phyloP scores from a whole-genome alignment of 2,329 filamentous ascomycete species.

The Microdochium bolleyi region DNA sequence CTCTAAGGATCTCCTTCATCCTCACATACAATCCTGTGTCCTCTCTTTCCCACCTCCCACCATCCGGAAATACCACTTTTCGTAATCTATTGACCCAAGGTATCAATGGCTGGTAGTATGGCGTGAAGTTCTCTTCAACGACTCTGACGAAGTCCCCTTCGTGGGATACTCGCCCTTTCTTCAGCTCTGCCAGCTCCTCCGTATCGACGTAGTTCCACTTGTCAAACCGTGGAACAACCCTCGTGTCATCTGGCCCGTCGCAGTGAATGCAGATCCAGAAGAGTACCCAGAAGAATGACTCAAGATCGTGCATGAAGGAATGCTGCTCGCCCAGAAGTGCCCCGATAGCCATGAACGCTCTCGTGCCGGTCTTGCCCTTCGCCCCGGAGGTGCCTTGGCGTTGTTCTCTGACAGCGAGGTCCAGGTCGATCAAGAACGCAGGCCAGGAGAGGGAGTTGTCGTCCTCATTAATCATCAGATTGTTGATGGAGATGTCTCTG shows the following conservation, averaged over 20 bases:
- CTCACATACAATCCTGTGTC: conserved; percentile 9
- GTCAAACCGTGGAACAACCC: conserved; percentile 17
- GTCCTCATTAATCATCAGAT: conserved; percentile 32
- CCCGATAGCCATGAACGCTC: conserved; percentile 28
- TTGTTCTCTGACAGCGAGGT: conserved; percentile 16
- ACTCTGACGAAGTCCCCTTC: conserved; percentile 12
- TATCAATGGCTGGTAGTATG: conserved; percentile 26
- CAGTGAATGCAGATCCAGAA: conserved; percentile 30
- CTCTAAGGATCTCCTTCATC: conserved; percentile 12
- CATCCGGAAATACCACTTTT: conserved; percentile 22
- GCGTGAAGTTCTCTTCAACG: no score
- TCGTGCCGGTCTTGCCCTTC: conserved; percentile 25
- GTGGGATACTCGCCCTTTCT: conserved; percentile 11
- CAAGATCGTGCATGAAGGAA: conserved; percentile 18
- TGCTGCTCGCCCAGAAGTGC: conserved; percentile 22
- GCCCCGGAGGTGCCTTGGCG: conserved; percentile 19
- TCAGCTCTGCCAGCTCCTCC: conserved; percentile 11
- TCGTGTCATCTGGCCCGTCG: conserved; percentile 13
- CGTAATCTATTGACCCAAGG: conserved; percentile 28
- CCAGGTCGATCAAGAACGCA: conserved; percentile 27
- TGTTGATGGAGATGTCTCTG: conserved; percentile 29
- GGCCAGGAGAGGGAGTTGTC: no score
- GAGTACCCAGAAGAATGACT: conserved; percentile 34
- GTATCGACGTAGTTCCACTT: conserved; percentile 26
- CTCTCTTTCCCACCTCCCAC: conserved; percentile 12